Conservation (phyloP, 164 flowering plant genomes). For the Magnolia officinalis region DNA sequence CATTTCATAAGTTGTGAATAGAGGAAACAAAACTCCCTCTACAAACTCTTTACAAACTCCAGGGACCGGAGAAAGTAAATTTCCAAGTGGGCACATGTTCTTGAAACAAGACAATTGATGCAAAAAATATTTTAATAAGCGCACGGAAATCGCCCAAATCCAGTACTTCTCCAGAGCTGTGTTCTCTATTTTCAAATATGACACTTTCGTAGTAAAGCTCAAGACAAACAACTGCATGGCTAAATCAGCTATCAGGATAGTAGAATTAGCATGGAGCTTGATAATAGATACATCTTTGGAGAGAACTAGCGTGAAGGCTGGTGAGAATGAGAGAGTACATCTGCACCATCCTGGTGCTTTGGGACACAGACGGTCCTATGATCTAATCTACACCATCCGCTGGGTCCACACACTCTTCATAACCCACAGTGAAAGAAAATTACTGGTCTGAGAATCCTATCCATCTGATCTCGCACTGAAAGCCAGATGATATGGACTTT, state of each 20-base stretch:
- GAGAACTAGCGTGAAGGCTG: neutral
- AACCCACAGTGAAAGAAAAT: no score
- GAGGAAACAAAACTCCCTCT: slow-evolving; percentile 22
- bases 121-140: neutral
- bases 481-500: no score
- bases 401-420: no score
- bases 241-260: no score
- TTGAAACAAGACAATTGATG: neutral
- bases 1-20: slow-evolving; percentile 25
- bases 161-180: neutral
- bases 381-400: no score
- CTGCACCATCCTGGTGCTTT: neutral
- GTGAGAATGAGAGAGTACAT: neutral
- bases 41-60: neutral
- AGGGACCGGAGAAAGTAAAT: neutral
- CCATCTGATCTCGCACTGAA: no score
- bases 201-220: neutral
- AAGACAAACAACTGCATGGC: neutral
- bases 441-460: no score
- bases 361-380: no score
- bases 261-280: no score
- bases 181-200: neutral
- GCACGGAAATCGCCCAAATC: neutral
- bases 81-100: neutral
- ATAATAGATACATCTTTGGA: no score